phyloP scores from a whole-genome alignment of 2,329 filamentous ascomycete species.

The Basipetospora chlamydospora region DNA sequence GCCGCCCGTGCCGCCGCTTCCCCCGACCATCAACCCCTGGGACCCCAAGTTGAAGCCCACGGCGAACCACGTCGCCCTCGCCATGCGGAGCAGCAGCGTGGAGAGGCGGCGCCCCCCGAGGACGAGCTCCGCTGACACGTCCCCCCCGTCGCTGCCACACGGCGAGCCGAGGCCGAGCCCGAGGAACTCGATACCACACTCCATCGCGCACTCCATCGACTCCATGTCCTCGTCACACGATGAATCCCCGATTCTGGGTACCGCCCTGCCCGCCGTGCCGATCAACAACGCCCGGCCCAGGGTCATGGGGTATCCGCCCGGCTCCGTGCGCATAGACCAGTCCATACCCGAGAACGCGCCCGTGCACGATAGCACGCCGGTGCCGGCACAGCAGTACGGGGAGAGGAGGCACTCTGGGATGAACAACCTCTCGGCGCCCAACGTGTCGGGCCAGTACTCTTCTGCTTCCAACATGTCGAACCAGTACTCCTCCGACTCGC shows the following conservation, averaged over 20 bases:
- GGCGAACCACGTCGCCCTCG: background rate
- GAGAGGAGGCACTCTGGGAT: background rate
- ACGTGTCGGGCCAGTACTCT: background rate
- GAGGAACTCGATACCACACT: slow-evolving; percentile 8
- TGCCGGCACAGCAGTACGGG: background rate
- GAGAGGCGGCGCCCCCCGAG: slow-evolving; percentile 6
- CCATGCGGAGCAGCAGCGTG: slow-evolving; percentile 8
- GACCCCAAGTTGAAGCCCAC: slow-evolving; percentile 17
- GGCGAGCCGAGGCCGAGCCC: no score
- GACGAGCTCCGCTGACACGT: no score
- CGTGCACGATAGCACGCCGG: background rate
- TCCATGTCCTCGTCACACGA: slow-evolving; percentile 6
- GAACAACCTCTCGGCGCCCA: background rate
- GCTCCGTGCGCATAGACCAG: background rate
- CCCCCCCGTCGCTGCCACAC: no score
- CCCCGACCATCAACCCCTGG: slow-evolving; percentile 28
- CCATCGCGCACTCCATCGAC: slow-evolving; percentile 10
- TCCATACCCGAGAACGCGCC: slow-evolving; percentile 3
- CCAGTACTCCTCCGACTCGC: background rate
- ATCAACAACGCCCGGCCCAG: slow-evolving; percentile 1
- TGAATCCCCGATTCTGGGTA: slow-evolving; percentile 5
- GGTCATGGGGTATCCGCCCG: background rate
- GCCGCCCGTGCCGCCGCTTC: slow-evolving; percentile 6
- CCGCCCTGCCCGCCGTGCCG: slow-evolving; percentile 2
- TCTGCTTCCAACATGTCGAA: background rate